Evolutionary conservation across 2,329 filamentous ascomycete species (phyloP).

Genomic region (Geosmithia putterillii): DNA sequence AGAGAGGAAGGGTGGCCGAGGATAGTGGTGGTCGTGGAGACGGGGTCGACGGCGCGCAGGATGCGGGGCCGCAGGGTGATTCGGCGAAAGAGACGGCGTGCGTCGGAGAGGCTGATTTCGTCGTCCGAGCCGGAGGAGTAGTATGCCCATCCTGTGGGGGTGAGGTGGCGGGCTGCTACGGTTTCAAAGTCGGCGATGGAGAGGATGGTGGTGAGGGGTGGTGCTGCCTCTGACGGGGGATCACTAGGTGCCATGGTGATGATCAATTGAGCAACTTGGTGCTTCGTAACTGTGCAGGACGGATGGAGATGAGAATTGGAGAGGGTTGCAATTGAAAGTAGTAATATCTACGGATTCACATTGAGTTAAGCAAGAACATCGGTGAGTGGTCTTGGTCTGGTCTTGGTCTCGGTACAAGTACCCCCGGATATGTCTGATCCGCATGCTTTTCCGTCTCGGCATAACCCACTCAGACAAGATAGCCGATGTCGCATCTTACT

Average conservation of each 20-base stretch:
- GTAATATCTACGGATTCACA: too few species aligned
- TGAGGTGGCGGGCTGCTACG: constrained; percentile 36
- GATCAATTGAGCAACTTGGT: too few species aligned
- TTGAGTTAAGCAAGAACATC: too few species aligned
- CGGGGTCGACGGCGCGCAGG: constrained; percentile 36
- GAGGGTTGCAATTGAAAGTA: too few species aligned
- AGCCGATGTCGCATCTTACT: too few species aligned
- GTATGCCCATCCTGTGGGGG: constrained; percentile 52
- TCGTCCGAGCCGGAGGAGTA: constrained; percentile 50
- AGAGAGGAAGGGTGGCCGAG: constrained; percentile 34
- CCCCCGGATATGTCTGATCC: too few species aligned
- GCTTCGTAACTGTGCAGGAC: too few species aligned
- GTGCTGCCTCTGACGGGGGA: not conserved
- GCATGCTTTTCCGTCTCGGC: too few species aligned
- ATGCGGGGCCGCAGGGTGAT: constrained; percentile 46
- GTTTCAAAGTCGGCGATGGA: constrained; percentile 41
- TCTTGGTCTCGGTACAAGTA: too few species aligned
- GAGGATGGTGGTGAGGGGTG: constrained; percentile 1
- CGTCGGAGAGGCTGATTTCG: constrained; percentile 36
- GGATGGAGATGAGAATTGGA: too few species aligned
- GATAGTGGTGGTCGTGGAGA: constrained; percentile 35
- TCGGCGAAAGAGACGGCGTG: constrained; percentile 36
- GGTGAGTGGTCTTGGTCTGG: too few species aligned
- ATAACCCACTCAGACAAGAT: too few species aligned
- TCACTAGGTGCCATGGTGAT: not conserved